These are phyloP conservation scores for Globisporangium radiosum DNA, from an alignment of 352 stramenopile genomes.

Conservation along the genomic window DNA sequence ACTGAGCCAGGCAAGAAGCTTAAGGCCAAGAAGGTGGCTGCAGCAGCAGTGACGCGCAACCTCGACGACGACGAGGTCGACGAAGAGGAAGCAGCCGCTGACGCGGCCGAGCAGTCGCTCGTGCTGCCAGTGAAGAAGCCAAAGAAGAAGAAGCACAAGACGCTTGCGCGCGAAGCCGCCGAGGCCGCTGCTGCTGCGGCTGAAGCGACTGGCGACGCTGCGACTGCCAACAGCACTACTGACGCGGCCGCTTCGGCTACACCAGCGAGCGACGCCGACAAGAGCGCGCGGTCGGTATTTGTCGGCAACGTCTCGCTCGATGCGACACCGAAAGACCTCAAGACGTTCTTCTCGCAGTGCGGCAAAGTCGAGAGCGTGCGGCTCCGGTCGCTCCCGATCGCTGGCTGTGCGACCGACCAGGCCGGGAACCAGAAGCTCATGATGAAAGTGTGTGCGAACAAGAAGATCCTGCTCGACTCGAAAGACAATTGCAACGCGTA, in stretches of 20 bases:
- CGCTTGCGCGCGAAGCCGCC: slow-evolving; percentile 10
- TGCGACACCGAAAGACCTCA: slow-evolving; percentile 72
- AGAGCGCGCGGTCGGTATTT: slow-evolving; percentile 82
- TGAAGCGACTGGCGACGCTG: background rate
- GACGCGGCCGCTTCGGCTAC: slow-evolving; percentile 10
- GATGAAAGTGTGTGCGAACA: slow-evolving; percentile 88
- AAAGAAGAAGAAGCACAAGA: slow-evolving; percentile 34
- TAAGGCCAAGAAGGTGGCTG: slow-evolving; percentile 7
- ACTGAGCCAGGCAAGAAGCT: no score
- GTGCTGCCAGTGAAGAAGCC: slow-evolving; percentile 17
- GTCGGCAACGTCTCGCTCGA: slow-evolving; percentile 90
- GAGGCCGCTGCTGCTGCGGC: slow-evolving; percentile 1
- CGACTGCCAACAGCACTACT: background rate
- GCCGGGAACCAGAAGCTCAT: slow-evolving; percentile 89
- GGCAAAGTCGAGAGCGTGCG: slow-evolving; percentile 84
- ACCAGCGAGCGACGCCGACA: slow-evolving; percentile 34
- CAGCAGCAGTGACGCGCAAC: background rate
- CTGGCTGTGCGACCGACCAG: slow-evolving; percentile 77
- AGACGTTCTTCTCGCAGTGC: slow-evolving; percentile 75
- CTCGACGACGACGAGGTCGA: background rate
- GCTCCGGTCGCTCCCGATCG: slow-evolving; percentile 82
- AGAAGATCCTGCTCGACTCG: slow-evolving; percentile 77
- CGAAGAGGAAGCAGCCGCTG: background rate
- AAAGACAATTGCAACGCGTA: slow-evolving; percentile 91
- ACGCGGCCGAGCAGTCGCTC: background rate